These are phyloP conservation scores for Arachnomyces sp. DNA, from an alignment of 2,329 filamentous ascomycete genomes.

Conservation along the genomic window DNA sequence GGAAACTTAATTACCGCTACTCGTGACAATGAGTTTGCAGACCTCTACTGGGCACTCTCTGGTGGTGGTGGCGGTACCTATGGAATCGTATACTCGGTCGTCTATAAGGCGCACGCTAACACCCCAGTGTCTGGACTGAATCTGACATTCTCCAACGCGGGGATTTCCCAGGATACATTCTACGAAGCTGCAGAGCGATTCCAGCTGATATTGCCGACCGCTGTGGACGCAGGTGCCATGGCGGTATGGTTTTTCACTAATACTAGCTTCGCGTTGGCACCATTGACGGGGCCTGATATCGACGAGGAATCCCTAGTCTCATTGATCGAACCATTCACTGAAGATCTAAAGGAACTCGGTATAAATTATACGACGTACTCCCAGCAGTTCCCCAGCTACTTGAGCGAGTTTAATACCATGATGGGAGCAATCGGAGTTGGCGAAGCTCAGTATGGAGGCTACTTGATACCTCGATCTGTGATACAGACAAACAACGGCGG, in stretches of 20 bases:
- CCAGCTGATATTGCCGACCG: conserved; percentile 39
- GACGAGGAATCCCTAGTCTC: conserved; percentile 33
- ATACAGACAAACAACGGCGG: conserved; percentile 22
- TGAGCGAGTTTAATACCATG: conserved; percentile 25
- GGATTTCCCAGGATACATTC: conserved; percentile 36
- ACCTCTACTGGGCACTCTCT: conserved; percentile 56
- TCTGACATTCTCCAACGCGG: conserved; percentile 32
- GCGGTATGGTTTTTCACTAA: conserved; percentile 44
- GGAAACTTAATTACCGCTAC: conserved; percentile 44
- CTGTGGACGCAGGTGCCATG: conserved; percentile 45
- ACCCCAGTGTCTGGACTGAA: conserved; percentile 36
- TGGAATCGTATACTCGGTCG: conserved; percentile 49
- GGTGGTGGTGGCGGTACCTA: conserved; percentile 55
- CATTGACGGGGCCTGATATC: conserved; percentile 42
- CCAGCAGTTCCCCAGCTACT: conserved; percentile 24
- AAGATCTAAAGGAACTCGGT: conserved; percentile 28
- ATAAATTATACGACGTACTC: conserved; percentile 25
- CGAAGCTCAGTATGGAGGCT: conserved; percentile 31
- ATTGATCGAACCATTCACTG: conserved; percentile 41
- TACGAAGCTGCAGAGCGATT: conserved; percentile 44
- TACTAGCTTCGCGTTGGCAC: conserved; percentile 40
- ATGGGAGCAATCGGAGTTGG: conserved; percentile 24
- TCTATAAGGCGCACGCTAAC: conserved; percentile 43
- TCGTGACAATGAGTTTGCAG: conserved; percentile 36
- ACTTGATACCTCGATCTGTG: conserved; percentile 28